Evolutionary conservation across 495 filamentous ascomycete species (phyloP), one percentile per base, ranked within the genome.

Genomic region (Penicillium psychrofluorescens): DNA sequence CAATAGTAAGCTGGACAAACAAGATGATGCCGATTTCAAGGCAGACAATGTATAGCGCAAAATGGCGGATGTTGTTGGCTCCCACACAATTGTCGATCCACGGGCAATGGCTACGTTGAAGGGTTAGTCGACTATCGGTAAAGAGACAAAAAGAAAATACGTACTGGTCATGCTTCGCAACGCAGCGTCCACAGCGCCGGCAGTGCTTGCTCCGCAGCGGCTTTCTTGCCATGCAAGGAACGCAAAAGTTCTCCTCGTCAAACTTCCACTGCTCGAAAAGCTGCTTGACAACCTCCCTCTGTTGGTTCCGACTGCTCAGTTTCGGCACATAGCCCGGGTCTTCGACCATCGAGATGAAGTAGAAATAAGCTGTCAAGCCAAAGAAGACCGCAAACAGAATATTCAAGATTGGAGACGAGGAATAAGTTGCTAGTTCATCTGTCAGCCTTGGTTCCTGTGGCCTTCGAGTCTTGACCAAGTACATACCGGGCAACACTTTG

Each of bases 41-140:
- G 49, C 67, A 84, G 13, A 88, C 62, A 29, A 96, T 74, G 58
- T 95, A 98, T 15, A 95, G 62, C 45, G 95, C 84, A 67, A 98
- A 98, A 55, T 96, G 94, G 5, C 92, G 81, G 53, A 95, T 83
- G 58, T 98, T 98, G 58, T 95, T 96, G 33, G 90, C 75, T 35
- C 86, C 92, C 33, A 98, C 79, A 58, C 92, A 98, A 66, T 95
- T 96, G 63, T 92, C 83, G 32, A 96, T 88, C 92, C 92, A 98
- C 0, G 92, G 92, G 55, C 92, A 98, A 60, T 98, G 92, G 55
- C 91, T 97, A 45, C 0, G 2, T 30, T 16, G 28, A n/a, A 34
- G 8, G 8, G 61, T 86, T 60, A 83, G 71, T 48, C 46, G 37
- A 4, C 10, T 22, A 36, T 33, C 29, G 13, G 13, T 41, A n/a